A percentile compares a stretch with the other conserved stretches of the same genome.
Evolutionary conservation across 192 early-diverging fungal species (phyloP).

Genomic region (Ambispora gerdemannii): DNA sequence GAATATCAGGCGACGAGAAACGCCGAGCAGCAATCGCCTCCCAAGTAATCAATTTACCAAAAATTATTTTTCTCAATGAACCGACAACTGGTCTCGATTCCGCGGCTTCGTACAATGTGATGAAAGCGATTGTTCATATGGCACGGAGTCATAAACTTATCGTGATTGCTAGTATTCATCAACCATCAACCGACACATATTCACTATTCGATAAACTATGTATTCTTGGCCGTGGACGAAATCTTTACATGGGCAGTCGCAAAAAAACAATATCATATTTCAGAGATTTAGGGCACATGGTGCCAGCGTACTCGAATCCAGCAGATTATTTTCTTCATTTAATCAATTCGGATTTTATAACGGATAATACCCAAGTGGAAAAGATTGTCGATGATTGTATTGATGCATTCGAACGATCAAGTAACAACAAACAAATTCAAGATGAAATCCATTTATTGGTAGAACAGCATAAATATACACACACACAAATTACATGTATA

Average conservation of each 20-base stretch:
- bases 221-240: constrained; percentile 38
- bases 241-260: constrained; percentile 41
- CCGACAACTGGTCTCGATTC: constrained; percentile 78
- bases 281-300: constrained; percentile 31
- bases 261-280: constrained; percentile 40
- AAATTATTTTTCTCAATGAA: constrained; percentile 79
- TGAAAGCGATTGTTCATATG: constrained; percentile 57
- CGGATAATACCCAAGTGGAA: constrained; percentile 1
- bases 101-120: constrained; percentile 66
- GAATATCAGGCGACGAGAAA: constrained; percentile 67
- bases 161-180: constrained; percentile 48
- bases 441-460: background rate
- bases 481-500: background rate
- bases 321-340: constrained; percentile 39
- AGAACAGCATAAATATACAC: background rate
- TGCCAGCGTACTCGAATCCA: constrained; percentile 41
- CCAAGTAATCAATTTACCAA: constrained; percentile 58
- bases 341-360: constrained; percentile 29
- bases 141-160: constrained; percentile 49
- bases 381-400: background rate
- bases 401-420: background rate
- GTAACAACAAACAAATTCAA: background rate
- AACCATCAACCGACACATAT: constrained; percentile 50
- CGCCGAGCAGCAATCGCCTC: constrained; percentile 61
- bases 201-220: constrained; percentile 42